Percentiles rank a stretch among this genome's conserved stretches.
Evolutionary conservation across 768 basidiomycete genomes (phyloP).

Genomic region (Porphyrellus cyaneotinctus): DNA sequence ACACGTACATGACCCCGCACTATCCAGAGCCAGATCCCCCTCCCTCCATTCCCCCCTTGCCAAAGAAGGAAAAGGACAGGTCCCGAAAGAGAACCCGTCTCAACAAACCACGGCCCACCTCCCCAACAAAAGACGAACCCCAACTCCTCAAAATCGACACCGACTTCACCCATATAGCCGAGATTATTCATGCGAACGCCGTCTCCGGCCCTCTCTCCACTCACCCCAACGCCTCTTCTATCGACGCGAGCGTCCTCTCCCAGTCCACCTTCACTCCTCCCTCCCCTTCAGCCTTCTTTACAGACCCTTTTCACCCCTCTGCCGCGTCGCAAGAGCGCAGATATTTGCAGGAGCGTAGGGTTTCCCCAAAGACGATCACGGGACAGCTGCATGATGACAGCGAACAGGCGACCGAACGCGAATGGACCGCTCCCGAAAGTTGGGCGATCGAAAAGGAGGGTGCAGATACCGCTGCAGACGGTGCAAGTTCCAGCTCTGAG

Average conservation of each 20-base stretch:
- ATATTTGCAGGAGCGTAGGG: conserved; percentile 33
- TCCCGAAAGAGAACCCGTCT: conserved; percentile 16
- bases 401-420: conserved; percentile 25
- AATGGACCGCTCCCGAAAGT: conserved; percentile 72
- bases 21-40: conserved; percentile 2
- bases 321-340: conserved; percentile 21
- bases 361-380: conserved; percentile 49
- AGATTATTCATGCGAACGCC: conserved; percentile 56
- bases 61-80: conserved; percentile 30
- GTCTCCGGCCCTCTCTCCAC: conserved; percentile 2
- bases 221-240: conserved; percentile 20
- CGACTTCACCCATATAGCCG: conserved; percentile 64
- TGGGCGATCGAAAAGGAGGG: conserved; percentile 64
- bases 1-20: conserved; percentile 16
- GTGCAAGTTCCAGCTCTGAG: conserved; percentile 42
- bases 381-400: conserved; percentile 6
- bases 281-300: conserved; percentile 33
- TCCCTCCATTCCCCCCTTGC: conserved; percentile 3
- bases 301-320: conserved; percentile 34
- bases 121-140: conserved; percentile 27
- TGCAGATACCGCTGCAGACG: conserved; percentile 33
- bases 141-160: conserved; percentile 19
- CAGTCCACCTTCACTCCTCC: conserved; percentile 42
- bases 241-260: conserved; percentile 31
- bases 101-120: conserved; percentile 18